A percentile compares a stretch with the other conserved stretches of the same genome.
phyloP scores from a whole-genome alignment of 2,329 filamentous ascomycete species.

The Chrysoporthe puriensis region DNA sequence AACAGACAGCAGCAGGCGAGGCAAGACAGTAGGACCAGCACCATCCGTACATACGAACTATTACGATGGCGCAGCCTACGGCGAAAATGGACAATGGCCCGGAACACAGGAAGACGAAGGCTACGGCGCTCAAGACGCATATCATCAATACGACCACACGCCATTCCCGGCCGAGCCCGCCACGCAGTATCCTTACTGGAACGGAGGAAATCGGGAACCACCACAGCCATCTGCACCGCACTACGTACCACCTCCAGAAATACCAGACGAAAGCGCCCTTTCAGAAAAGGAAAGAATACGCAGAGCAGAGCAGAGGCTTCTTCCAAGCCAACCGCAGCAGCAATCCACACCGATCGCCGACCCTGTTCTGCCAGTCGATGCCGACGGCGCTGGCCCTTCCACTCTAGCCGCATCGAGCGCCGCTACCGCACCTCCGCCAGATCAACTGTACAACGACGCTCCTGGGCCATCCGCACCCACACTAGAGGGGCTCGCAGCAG shows the following conservation, averaged over 20 bases:
- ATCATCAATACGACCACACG: slow-evolving; percentile 29
- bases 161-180: slow-evolving; percentile 30
- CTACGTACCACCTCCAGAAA: slow-evolving; percentile 63
- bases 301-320: slow-evolving; percentile 74
- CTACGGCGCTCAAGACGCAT: slow-evolving; percentile 25
- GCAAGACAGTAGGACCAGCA: slow-evolving; percentile 34
- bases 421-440: slow-evolving; percentile 2
- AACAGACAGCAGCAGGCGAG: slow-evolving; percentile 69
- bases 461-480: slow-evolving; percentile 48
- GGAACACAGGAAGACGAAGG: slow-evolving; percentile 29
- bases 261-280: slow-evolving; percentile 63
- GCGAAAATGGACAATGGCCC: slow-evolving; percentile 33
- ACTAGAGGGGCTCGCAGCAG: slow-evolving; percentile 46
- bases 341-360: slow-evolving; percentile 38
- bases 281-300: slow-evolving; percentile 83
- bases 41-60: slow-evolving; percentile 33
- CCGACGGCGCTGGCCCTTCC: slow-evolving; percentile 44
- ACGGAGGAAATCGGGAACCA: slow-evolving; percentile 37
- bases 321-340: slow-evolving; percentile 77
- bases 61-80: slow-evolving; percentile 30
- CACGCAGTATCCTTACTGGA: slow-evolving; percentile 39
- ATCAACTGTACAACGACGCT: slow-evolving; percentile 15
- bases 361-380: slow-evolving; percentile 47
- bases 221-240: slow-evolving; percentile 45
- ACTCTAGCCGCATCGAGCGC: slow-evolving; percentile 25